Evolutionary conservation across 106 monocot species (phyloP).

Genomic region (Phalaenopsis aphrodite): DNA sequence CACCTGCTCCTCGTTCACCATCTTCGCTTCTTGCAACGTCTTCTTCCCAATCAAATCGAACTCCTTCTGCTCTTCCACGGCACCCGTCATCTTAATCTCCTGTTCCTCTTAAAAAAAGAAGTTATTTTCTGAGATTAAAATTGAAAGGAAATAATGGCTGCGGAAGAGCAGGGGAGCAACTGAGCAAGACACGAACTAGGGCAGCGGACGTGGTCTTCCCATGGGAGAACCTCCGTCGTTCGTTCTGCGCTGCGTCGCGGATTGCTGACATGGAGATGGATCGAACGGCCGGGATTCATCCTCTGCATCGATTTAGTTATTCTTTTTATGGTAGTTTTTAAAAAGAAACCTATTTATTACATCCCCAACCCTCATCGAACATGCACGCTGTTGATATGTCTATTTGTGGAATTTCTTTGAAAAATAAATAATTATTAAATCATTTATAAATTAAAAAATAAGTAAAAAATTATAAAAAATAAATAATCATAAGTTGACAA

Average conservation of each 20-base stretch:
- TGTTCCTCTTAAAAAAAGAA: not conserved
- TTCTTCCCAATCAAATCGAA: slow-evolving; percentile 3
- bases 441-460: too few relatives aligned
- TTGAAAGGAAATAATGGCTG: not conserved
- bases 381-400: too few relatives aligned
- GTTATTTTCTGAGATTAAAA: not conserved
- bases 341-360: too few relatives aligned
- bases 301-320: too few relatives aligned
- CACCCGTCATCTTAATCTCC: not conserved
- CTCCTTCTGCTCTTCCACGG: not conserved
- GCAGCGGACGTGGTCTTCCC: not conserved
- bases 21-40: not conserved
- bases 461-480: too few relatives aligned
- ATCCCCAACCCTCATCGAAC: too few relatives aligned
- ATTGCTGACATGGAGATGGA: not conserved
- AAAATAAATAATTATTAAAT: too few relatives aligned
- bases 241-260: not conserved
- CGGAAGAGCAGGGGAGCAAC: not conserved
- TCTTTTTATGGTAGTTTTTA: too few relatives aligned
- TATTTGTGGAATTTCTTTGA: too few relatives aligned
- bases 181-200: not conserved
- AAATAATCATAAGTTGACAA: too few relatives aligned
- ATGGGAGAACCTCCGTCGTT: not conserved
- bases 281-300: too few relatives aligned
- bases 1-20: not conserved